phyloP scores from a whole-genome alignment of 2,329 filamentous ascomycete genomes.

The Cyphellophora attinorum region DNA sequence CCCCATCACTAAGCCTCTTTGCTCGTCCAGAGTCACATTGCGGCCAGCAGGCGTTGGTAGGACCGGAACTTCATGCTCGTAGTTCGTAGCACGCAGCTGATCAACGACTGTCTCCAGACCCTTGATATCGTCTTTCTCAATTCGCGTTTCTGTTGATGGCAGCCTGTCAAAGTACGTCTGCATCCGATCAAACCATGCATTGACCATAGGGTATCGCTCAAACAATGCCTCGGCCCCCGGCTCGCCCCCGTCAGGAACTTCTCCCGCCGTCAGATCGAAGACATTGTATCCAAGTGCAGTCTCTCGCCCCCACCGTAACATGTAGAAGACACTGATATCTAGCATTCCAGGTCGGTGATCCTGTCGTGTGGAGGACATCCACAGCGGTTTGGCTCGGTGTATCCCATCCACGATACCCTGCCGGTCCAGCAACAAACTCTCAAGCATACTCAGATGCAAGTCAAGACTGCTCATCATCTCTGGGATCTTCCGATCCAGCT shows the following conservation, averaged over 20 bases:
- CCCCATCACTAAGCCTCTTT: constrained; percentile 11
- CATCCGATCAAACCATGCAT: constrained; percentile 11
- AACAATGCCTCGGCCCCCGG: constrained; percentile 10
- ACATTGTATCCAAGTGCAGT: constrained; percentile 14
- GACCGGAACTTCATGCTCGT: constrained; percentile 23
- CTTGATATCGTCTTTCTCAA: constrained; percentile 7
- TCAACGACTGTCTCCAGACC: constrained; percentile 15
- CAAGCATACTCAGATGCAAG: constrained; percentile 14
- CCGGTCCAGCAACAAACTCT: constrained; percentile 8
- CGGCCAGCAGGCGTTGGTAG: constrained; percentile 9
- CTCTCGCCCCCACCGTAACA: constrained; percentile 17
- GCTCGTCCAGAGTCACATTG: constrained; percentile 8
- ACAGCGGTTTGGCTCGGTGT: too few species aligned
- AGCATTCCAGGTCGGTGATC: constrained; percentile 14
- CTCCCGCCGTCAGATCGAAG: constrained; percentile 11
- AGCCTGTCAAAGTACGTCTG: constrained; percentile 8
- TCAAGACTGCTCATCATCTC: constrained; percentile 13
- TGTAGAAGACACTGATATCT: constrained; percentile 14
- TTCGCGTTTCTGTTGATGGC: constrained; percentile 9
- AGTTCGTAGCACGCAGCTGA: constrained; percentile 29
- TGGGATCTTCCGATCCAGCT: constrained; percentile 14
- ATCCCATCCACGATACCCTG: too few species aligned
- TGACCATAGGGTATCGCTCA: constrained; percentile 12
- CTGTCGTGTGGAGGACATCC: constrained; percentile 2
- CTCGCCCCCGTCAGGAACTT: constrained; percentile 9